Percentiles rank a stretch among this genome's conserved stretches.
These are phyloP conservation scores for Auxenochlorella pyrenoidosa DNA, from an alignment of 139 green algal species.

Conservation along the genomic window DNA sequence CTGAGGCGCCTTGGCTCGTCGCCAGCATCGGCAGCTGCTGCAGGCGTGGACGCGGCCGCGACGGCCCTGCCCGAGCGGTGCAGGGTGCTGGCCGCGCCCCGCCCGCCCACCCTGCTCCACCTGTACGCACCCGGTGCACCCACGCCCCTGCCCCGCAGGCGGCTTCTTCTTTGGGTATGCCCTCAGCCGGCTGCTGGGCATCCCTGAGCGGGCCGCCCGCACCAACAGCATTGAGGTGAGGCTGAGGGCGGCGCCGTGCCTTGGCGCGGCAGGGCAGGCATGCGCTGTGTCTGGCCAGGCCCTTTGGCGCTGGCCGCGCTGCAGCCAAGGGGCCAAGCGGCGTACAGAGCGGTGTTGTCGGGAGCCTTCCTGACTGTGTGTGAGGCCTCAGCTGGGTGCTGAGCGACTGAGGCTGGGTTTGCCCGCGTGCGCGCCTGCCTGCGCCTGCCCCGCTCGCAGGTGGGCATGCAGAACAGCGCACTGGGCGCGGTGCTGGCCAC, in stretches of 20 bases:
- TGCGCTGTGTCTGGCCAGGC: not conserved
- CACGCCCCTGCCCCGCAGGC: slow-evolving; percentile 11
- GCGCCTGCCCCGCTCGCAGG: not conserved
- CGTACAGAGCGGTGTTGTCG: too few species aligned
- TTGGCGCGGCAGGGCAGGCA: too few species aligned
- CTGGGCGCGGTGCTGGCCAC: slow-evolving; percentile 79
- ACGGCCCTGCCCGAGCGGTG: too few species aligned
- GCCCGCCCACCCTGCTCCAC: not conserved
- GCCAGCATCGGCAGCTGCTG: too few species aligned
- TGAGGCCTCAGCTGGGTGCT: not conserved
- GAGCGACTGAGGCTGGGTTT: not conserved
- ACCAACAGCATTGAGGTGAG: slow-evolving; percentile 76
- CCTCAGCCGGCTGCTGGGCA: slow-evolving; percentile 47
- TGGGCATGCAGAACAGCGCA: slow-evolving; percentile 83
- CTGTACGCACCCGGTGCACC: not conserved
- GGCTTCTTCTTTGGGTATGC: slow-evolving; percentile 74
- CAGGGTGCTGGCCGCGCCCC: too few species aligned
- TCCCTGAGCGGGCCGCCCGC: slow-evolving; percentile 59
- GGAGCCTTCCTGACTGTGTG: too few species aligned
- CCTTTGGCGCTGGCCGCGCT: too few species aligned
- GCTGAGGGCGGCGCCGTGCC: too few species aligned
- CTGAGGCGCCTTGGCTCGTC: too few species aligned
- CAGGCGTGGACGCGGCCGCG: too few species aligned
- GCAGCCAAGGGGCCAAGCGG: too few species aligned
- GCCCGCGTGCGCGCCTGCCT: not conserved